Conservation (phyloP, 257 asterid genomes). For the Vinca minor region DNA sequence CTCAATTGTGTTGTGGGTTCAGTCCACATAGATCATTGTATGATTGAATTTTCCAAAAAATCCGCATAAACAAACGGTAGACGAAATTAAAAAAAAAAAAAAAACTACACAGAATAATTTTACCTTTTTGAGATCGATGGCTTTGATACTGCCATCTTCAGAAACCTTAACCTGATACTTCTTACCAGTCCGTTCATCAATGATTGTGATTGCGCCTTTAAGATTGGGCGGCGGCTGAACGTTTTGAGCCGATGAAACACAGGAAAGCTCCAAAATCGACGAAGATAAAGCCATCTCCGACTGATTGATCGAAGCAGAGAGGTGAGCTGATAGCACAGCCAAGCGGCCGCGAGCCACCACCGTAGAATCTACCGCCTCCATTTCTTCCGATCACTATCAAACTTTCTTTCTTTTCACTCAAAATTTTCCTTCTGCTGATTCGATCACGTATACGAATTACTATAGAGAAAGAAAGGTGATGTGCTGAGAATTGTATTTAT, state of each 20-base stretch:
- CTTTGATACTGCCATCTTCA: constrained; percentile 75
- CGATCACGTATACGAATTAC: background rate
- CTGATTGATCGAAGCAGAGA: constrained; percentile 36
- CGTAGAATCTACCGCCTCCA: constrained; percentile 47
- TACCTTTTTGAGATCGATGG: constrained; percentile 88
- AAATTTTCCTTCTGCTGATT: too few species aligned
- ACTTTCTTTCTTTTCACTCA: background rate
- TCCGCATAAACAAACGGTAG: too few species aligned
- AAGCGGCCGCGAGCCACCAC: constrained; percentile 71
- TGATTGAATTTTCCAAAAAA: too few species aligned
- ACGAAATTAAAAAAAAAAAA: background rate
- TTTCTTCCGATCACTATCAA: background rate
- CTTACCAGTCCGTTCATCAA: constrained; percentile 79
- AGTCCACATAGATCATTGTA: too few species aligned
- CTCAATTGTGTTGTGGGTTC: too few species aligned
- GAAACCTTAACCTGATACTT: constrained; percentile 74
- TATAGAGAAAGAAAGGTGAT: too few species aligned
- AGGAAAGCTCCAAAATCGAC: constrained; percentile 34
- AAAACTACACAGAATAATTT: background rate
- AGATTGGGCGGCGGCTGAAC: constrained; percentile 53
- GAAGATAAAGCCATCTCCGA: constrained; percentile 21
- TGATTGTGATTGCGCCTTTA: constrained; percentile 53
- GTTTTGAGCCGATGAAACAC: constrained; percentile 45
- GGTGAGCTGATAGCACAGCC: constrained; percentile 85
- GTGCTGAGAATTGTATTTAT: too few species aligned